phyloP scores from a whole-genome alignment of 148 eudicot genomes.

The Rhododendron henanense region DNA sequence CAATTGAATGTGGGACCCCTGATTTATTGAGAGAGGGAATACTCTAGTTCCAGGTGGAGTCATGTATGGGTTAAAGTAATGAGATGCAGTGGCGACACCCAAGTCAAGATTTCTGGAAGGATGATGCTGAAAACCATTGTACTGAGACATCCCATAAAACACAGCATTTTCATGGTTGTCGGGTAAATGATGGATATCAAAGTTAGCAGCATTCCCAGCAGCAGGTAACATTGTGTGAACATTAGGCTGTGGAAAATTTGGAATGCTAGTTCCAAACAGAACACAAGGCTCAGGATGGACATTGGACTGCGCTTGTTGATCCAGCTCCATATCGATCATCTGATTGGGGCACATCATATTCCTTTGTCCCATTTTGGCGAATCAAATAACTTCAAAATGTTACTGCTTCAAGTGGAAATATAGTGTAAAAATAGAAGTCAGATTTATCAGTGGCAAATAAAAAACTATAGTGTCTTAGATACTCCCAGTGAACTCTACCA shows the following conservation, averaged over 20 bases:
- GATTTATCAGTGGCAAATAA: background rate
- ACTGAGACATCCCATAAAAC: constrained; percentile 52
- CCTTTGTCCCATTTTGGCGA: constrained; percentile 61
- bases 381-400: background rate
- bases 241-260: constrained; percentile 49
- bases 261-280: constrained; percentile 31
- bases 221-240: constrained; percentile 41
- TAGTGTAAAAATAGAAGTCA: background rate
- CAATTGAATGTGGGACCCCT: constrained; percentile 49
- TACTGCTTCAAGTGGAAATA: constrained; percentile 18
- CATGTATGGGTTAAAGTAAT: constrained; percentile 44
- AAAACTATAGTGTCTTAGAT: background rate
- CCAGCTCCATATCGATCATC: constrained; percentile 48
- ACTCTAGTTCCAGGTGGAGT: constrained; percentile 48
- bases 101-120: constrained; percentile 53
- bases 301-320: constrained; percentile 54
- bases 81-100: constrained; percentile 36
- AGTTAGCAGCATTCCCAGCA: constrained; percentile 41
- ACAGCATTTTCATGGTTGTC: constrained; percentile 44
- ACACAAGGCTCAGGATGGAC: constrained; percentile 59
- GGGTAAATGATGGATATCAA: constrained; percentile 40
- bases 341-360: constrained; percentile 51
- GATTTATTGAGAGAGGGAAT: constrained; percentile 51
- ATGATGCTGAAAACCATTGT: constrained; percentile 45
- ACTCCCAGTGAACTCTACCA: background rate